Base-by-base conservation (phyloP, 495 filamentous ascomycete species). In the Aspergillus homomorphus region DNA sequence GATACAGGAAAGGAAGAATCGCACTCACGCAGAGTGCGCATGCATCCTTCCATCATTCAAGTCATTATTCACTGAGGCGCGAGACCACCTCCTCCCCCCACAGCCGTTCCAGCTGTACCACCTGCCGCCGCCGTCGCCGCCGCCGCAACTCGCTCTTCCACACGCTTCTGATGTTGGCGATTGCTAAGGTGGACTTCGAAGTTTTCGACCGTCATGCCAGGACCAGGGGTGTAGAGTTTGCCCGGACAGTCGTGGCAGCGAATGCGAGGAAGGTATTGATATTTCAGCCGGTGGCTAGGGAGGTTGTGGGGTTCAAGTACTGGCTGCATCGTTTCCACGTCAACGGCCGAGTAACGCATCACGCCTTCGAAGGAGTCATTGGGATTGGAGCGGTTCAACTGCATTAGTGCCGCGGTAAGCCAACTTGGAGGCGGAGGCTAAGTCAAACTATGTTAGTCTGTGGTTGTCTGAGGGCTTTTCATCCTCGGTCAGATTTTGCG, bases 111-210 rank as follows among this genome's bases (percentile, higher is more conserved):
- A 23, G 64, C 48, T 24, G 42, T 44, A n/a, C 41, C 55, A 42
- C 14, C 55, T 28, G 50, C 30, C 18, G 55, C 28, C 45, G 42
- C 44, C 45, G 22, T 16, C 26, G 33, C 33, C 48, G 24, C 57
- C 53, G 64, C 69, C 1, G 58, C 55, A 14, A 79, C 54, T 33
- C 87, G 75, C 59, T 75, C 72, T 68, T 88, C 85, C 24, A 96
- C 91, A 57, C 78, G 83, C 65, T 89, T 83, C 66, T 87, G 85
- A 75, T 97, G 94, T 20, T 80, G 70, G 41, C 84, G 74, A 72
- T 95, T 94, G 63, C 83, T 87, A n/a, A 96, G 75, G 73, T 96
- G 92, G 6, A 93, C 85, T 73, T 93, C 87, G 56, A 96, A 96
- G 66, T 94, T 92, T n/a, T 86, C 85, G 12, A 91, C 87, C 0